phyloP scores from a whole-genome alignment of 345 rosid species.

The Gossypium longicalyx region DNA sequence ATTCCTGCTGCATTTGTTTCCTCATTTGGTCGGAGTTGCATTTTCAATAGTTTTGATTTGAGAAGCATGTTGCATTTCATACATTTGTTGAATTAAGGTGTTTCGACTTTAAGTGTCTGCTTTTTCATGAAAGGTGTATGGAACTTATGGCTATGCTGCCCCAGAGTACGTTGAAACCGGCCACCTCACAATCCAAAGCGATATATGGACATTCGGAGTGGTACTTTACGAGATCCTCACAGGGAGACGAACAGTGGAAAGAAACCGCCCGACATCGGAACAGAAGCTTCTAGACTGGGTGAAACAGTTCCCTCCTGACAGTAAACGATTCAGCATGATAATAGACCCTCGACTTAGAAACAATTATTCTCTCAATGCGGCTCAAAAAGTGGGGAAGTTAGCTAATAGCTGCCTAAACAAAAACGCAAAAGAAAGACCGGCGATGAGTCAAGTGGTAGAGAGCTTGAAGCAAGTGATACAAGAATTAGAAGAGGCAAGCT shows the following conservation, averaged over 20 bases:
- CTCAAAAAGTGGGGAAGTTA: conserved; percentile 51
- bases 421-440: conserved; percentile 66
- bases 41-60: not conserved
- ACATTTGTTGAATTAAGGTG: conserved; percentile 5
- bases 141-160: conserved; percentile 90
- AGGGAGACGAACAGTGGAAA: conserved; percentile 73
- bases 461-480: conserved; percentile 49
- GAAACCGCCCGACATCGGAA: conserved; percentile 54
- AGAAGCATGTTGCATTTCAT: not conserved
- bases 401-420: conserved; percentile 78
- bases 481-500: conserved; percentile 35
- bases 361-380: conserved; percentile 41
- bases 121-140: conserved; percentile 53
- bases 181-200: conserved; percentile 68
- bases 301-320: conserved; percentile 58
- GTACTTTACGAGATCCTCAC: conserved; percentile 91
- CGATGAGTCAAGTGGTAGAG: conserved; percentile 56
- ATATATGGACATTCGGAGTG: conserved; percentile 85
- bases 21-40: not conserved
- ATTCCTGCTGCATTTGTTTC: not conserved
- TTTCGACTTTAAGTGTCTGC: not conserved
- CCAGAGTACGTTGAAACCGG: conserved; percentile 91
- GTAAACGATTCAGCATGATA: conserved; percentile 69
- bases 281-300: conserved; percentile 90
- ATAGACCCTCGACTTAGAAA: conserved; percentile 69